Evolutionary conservation across 352 stramenopile species (phyloP), one percentile per base, ranked within the genome.

Genomic region (Phytophthora meadii): DNA sequence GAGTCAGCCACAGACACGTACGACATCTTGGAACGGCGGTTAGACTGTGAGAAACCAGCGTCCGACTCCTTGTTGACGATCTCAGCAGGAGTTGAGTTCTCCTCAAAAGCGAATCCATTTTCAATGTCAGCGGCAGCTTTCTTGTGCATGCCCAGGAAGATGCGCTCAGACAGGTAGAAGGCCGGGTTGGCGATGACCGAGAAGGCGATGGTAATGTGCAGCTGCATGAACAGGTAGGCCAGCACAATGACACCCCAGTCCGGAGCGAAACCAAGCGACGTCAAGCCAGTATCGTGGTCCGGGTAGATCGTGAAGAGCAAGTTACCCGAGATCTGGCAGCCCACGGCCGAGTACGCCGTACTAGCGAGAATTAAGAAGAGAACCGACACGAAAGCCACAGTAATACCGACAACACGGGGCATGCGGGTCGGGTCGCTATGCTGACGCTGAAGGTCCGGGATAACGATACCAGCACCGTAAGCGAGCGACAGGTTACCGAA

Each of bases 321-420:
- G 68, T 91, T 91, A 32, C 80, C 76, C 9, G 74, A 76, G 53
- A 91, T 89, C 66, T 89, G 82, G 64, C 82, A 89, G 5, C 82
- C 82, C 4, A 87, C 68, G 2, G 72, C 72, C 39, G 77, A 85
- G 69, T 87, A 89, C 25, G 74, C 70, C 14, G 73, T 81, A 51
- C 62, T 65, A 0, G 71, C 72, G 9, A 91, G 60, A 27, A 77
- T 52, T 9, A 88, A 24, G 63, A 90, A 89, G 24, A 90, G 60
- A 12, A 59, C 41, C 19, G 82, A 89, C 34, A 87, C 68, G 37
- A 89, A 76, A 3, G 55, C 72, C 28, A 92, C 54, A 3, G 82
- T 89, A 2, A 87, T 73, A 22, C 60, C 54, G 11, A 90, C 77
- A 10, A 92, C 75, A 11, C 79, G 77, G 1, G 83, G 83, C 83